A percentile compares a stretch with the other conserved stretches of the same genome.
phyloP scores from a whole-genome alignment of 305 asterid genomes.

The Rubia peregrina region DNA sequence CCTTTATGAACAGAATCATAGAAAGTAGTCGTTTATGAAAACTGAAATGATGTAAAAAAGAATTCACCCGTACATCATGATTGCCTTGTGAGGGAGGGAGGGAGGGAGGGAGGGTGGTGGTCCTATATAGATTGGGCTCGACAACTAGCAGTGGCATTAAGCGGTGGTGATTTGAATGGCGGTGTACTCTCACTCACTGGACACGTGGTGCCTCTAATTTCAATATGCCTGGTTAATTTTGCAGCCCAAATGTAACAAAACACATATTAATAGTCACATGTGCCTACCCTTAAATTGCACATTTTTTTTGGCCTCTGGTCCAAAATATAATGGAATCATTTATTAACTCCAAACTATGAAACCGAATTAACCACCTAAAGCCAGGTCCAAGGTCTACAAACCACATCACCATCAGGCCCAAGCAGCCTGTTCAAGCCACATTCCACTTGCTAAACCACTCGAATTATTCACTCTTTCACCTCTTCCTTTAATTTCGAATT shows the following conservation, averaged over 20 bases:
- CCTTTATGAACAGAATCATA: not conserved
- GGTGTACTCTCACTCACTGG: not conserved
- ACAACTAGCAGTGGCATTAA: not conserved
- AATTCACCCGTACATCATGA: not conserved
- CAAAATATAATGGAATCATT: not conserved
- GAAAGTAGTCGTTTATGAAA: not conserved
- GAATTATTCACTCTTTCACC: too few relatives aligned
- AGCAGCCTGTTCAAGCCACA: not conserved
- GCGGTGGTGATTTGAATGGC: not conserved
- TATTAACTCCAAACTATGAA: not conserved
- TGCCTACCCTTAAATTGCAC: not conserved
- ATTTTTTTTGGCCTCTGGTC: not conserved
- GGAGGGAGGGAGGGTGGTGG: not conserved
- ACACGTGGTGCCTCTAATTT: not conserved
- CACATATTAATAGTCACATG: too few relatives aligned
- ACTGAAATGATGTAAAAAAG: too few relatives aligned
- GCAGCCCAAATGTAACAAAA: too few relatives aligned
- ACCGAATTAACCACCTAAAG: not conserved
- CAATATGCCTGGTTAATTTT: too few relatives aligned
- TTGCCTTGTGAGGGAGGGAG: not conserved
- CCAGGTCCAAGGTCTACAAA: not conserved
- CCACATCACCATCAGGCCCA: not conserved
- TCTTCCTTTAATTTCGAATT: too few relatives aligned
- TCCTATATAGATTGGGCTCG: not conserved
- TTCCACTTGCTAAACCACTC: too few relatives aligned